A percentile compares a stretch with the other conserved stretches of the same genome.
These are phyloP conservation scores for Basidiobolus meristosporus DNA, from an alignment of 371 early-diverging fungal genomes.

Conservation along the genomic window DNA sequence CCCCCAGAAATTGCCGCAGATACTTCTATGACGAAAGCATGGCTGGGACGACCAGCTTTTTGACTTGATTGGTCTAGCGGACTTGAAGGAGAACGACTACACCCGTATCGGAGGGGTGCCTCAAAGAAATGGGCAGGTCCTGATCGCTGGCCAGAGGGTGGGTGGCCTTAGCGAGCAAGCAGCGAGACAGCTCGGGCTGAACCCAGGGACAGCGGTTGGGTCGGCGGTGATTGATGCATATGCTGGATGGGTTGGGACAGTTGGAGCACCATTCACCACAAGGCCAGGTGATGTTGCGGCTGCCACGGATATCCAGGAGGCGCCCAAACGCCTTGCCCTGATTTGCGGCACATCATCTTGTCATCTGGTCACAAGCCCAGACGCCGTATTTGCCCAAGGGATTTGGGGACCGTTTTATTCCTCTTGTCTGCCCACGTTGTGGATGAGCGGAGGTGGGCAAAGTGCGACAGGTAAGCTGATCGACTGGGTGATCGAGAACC, in stretches of 20 bases:
- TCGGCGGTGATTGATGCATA: conserved; percentile 59
- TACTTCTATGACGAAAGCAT: background rate
- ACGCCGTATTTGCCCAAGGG: conserved; percentile 27
- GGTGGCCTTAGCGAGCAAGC: conserved; percentile 28
- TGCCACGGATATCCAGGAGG: conserved; percentile 10
- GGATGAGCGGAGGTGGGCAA: conserved; percentile 53
- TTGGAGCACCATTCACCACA: conserved; percentile 16
- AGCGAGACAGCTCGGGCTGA: conserved; percentile 27
- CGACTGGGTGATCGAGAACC: conserved; percentile 32
- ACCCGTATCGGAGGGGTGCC: conserved; percentile 22
- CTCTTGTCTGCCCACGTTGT: conserved; percentile 33
- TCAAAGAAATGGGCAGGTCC: conserved; percentile 10
- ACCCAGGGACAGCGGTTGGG: conserved; percentile 31
- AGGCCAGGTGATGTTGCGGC: conserved; percentile 3
- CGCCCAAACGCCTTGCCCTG: conserved; percentile 32
- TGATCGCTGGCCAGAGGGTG: conserved; percentile 32
- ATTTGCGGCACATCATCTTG: conserved; percentile 57
- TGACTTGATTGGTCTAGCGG: conserved; percentile 25
- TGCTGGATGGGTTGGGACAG: conserved; percentile 40
- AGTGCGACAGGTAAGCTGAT: conserved; percentile 49
- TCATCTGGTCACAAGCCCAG: conserved; percentile 35
- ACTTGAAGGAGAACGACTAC: conserved; percentile 21
- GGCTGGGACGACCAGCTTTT: conserved; percentile 44
- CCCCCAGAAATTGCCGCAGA: conserved; percentile 8
- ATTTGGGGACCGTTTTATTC: conserved; percentile 38